Base-by-base conservation (phyloP, 2,329 filamentous ascomycete genomes). In the Colletotrichum echinochloae region DNA sequence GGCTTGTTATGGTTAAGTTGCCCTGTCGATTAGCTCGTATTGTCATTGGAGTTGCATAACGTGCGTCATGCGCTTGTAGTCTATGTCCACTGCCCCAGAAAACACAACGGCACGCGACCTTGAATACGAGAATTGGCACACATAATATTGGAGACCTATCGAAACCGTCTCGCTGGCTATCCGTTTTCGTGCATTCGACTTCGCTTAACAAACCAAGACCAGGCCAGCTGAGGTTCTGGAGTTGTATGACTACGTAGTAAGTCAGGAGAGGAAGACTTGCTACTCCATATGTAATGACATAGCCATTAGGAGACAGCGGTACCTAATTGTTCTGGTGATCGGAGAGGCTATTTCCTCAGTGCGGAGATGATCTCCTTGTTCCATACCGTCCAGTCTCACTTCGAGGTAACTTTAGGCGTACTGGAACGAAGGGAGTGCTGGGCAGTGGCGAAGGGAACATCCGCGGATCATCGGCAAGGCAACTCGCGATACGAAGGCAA, bases 51-150 rank as follows among this genome's bases (percentile, higher is more conserved):
- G 61, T 60, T 56, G 59, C 55, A 61, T 70, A 60, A 49, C 16
- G 48, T 60, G 59, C 66, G 66, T 70, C 63, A 70, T 70, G 56
- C n/a, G 41, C 56, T 64, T 61, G 12, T 30, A 44, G 41, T 52
- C 28, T n/a, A 57, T 60, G 55, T 57, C 55, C 62, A 66, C 41
- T n/a, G 66, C 55, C 62, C 66, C 56, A 70, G 56, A 70, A 66
- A 61, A 55, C 26, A 28, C 41, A 57, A 35, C 39, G 26, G 26
- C 48, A 66, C 66, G 63, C 67, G 62, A 70, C 67, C 49, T 35
- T 70, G 51, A 66, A 70, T 70, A 70, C 67, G 67, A 70, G 67
- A 46, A 33, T 33, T 28, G 52, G 56, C 49, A 39, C 39, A 35
- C 11, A 37, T 26, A 39, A 11, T n/a, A 35, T 48, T 57, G 33